Percentiles rank a stretch among this genome's conserved stretches.
phyloP scores from a whole-genome alignment of 495 filamentous ascomycete species.

The Xylaria telfairii region DNA sequence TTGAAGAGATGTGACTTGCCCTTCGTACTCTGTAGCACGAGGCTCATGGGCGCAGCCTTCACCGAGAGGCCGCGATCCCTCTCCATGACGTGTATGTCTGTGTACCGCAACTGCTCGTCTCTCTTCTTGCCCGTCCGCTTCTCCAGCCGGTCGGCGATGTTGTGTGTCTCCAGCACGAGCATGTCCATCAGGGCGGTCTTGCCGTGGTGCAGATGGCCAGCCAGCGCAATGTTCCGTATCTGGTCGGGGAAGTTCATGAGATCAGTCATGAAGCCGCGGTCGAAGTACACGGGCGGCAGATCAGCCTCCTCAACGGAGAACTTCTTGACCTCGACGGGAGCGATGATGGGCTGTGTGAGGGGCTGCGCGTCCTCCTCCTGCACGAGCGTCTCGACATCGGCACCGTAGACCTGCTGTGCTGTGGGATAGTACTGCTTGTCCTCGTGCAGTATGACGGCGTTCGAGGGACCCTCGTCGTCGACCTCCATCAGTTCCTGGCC shows the following conservation, averaged over 20 bases:
- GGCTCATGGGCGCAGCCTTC: constrained; percentile 92
- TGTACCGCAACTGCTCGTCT: constrained; percentile 93
- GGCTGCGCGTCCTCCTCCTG: constrained; percentile 97
- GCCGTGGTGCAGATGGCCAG: constrained; percentile 93
- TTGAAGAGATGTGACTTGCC: constrained; percentile 97
- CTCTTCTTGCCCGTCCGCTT: constrained; percentile 79
- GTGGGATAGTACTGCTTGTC: constrained; percentile 99
- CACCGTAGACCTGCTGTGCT: constrained; percentile 91
- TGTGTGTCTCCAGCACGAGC: constrained; percentile 93
- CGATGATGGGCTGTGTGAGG: constrained; percentile 89
- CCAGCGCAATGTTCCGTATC: constrained; percentile 88
- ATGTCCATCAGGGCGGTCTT: constrained; percentile 99
- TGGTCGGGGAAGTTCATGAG: constrained; percentile 95
- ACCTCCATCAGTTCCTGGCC: constrained; percentile 93
- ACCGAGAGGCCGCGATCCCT: constrained; percentile 90
- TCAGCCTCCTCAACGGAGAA: constrained; percentile 92
- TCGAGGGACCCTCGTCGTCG: constrained; percentile 93
- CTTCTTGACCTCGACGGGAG: constrained; percentile 91
- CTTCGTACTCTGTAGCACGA: constrained; percentile 84
- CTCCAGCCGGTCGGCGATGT: constrained; percentile 76
- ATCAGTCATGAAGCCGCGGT: constrained; percentile 89
- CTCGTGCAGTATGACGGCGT: constrained; percentile 95
- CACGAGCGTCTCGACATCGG: constrained; percentile 92
- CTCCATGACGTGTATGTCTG: constrained; percentile 88
- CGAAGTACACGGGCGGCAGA: constrained; percentile 84